A percentile compares a stretch with the other conserved stretches of the same genome.
Conservation (phyloP, 257 asterid genomes). For the Nemophila menziesii region DNA sequence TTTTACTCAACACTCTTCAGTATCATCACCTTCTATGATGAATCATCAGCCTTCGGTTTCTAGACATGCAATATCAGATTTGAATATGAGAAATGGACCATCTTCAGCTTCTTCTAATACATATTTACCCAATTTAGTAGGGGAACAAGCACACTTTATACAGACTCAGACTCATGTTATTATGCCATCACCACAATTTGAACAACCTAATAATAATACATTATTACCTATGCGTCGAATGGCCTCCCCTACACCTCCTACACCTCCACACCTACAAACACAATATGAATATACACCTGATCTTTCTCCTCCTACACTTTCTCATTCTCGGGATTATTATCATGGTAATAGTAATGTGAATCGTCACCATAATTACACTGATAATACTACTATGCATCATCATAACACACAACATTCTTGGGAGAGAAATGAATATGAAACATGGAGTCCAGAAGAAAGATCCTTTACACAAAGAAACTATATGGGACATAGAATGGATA, state of each 20-base stretch:
- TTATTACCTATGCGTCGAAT: not conserved
- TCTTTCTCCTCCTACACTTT: conserved; percentile 8
- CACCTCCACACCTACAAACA: conserved; percentile 18
- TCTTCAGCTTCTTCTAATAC: conserved; percentile 21
- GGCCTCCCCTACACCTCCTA: conserved; percentile 8
- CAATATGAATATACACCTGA: conserved; percentile 25
- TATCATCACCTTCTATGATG: no score
- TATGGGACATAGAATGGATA: conserved; percentile 21
- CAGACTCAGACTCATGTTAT: conserved; percentile 22
- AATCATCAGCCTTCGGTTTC: no score
- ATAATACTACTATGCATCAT: conserved; percentile 17
- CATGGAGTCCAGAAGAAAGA: conserved; percentile 62
- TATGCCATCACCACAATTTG: conserved; percentile 16
- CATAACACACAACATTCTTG: conserved; percentile 12
- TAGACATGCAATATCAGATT: conserved; percentile 31
- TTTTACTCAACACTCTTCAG: conserved; percentile 7
- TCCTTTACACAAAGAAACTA: conserved; percentile 30
- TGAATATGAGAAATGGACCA: conserved; percentile 21
- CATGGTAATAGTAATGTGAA: conserved; percentile 28
- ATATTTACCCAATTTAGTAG: conserved; percentile 21
- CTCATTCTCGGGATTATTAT: conserved; percentile 22
- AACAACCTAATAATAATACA: not conserved
- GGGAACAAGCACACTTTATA: conserved; percentile 9
- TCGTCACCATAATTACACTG: conserved; percentile 19
- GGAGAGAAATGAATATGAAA: conserved; percentile 44